Percentiles rank a stretch among this genome's conserved stretches.
These are phyloP conservation scores for Talaromyces funiculosus DNA, from an alignment of 2,329 filamentous ascomycete genomes.

Conservation along the genomic window DNA sequence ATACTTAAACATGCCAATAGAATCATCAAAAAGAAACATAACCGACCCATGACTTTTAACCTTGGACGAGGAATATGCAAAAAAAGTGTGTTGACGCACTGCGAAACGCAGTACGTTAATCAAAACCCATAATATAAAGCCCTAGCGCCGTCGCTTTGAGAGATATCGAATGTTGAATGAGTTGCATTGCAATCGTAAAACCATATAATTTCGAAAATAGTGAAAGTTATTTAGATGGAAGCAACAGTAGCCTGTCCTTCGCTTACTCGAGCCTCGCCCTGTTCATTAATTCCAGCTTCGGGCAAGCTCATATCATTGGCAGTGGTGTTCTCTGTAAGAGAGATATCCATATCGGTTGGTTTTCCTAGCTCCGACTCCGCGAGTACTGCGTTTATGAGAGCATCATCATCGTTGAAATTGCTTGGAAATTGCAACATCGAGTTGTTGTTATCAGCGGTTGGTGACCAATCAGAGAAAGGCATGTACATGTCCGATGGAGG, in stretches of 20 bases:
- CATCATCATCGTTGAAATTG: constrained; percentile 21
- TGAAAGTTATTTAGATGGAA: background rate
- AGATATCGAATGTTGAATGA: background rate
- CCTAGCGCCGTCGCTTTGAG: constrained; percentile 11
- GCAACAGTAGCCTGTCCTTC: constrained; percentile 4
- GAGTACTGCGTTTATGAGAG: constrained; percentile 33
- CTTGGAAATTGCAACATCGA: constrained; percentile 10
- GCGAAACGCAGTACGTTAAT: background rate
- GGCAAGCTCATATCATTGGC: background rate
- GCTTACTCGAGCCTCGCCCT: background rate
- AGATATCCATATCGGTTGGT: background rate
- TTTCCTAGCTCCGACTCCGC: constrained; percentile 30
- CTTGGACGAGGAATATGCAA: background rate
- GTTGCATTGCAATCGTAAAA: background rate
- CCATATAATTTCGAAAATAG: background rate
- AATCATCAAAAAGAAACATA: background rate
- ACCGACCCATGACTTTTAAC: background rate
- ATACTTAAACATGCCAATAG: background rate
- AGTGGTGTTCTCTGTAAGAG: background rate
- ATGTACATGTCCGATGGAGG: constrained; percentile 11
- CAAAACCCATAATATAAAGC: background rate
- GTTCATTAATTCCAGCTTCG: background rate
- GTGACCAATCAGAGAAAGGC: constrained; percentile 13
- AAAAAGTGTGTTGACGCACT: background rate
- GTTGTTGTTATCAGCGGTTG: constrained; percentile 17